phyloP scores from a whole-genome alignment of 2,329 filamentous ascomycete genomes.

The Botrytis aclada region DNA sequence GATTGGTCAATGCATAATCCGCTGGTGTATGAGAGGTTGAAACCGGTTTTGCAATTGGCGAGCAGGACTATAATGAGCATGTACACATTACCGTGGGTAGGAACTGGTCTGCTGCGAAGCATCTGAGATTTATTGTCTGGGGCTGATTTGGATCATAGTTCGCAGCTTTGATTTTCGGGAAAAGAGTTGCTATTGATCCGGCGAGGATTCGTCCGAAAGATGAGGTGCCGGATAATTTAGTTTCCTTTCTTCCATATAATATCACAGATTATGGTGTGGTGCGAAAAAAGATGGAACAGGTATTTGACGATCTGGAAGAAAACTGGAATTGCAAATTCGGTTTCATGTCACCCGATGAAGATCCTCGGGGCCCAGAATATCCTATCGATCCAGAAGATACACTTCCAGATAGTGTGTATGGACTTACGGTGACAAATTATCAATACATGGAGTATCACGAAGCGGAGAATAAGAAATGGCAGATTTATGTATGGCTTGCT shows the following conservation, averaged over 20 bases:
- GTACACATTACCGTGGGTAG: constrained; percentile 24
- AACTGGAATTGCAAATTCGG: constrained; percentile 14
- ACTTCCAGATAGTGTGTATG: background rate
- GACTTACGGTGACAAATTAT: constrained; percentile 14
- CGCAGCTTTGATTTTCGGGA: background rate
- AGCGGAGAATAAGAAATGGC: background rate
- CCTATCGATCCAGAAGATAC: background rate
- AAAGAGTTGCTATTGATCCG: background rate
- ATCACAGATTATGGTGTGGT: background rate
- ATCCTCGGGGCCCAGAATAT: constrained; percentile 12
- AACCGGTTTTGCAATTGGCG: constrained; percentile 31
- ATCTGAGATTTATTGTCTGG: rapidly evolving
- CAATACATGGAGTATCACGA: constrained; percentile 12
- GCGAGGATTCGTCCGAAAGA: background rate
- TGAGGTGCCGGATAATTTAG: background rate
- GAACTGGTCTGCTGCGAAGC: background rate
- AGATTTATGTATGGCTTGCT: constrained; percentile 21
- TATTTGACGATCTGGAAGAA: background rate
- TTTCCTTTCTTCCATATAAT: background rate
- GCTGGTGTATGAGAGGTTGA: constrained; percentile 25
- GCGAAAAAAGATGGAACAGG: background rate
- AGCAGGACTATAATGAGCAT: constrained; percentile 27
- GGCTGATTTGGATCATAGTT: background rate
- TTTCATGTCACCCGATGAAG: constrained; percentile 21
- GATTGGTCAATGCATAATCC: constrained; percentile 24